phyloP scores from a whole-genome alignment of 805 yeast genomes.

The Alloascoidea africana region DNA sequence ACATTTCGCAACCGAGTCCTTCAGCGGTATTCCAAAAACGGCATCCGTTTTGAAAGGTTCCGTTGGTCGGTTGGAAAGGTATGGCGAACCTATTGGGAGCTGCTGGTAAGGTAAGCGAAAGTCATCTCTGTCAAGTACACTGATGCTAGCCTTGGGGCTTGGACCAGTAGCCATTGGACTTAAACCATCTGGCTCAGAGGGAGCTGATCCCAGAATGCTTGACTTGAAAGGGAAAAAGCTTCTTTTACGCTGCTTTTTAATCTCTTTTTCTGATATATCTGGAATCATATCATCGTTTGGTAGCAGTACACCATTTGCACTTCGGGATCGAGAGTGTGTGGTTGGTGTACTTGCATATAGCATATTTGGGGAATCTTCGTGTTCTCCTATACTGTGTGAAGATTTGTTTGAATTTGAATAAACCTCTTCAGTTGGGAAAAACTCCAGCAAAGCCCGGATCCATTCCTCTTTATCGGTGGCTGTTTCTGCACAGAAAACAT shows the following conservation, averaged over 20 bases:
- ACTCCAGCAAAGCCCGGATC: constrained; percentile 33
- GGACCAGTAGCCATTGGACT: neutral
- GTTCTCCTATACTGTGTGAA: neutral
- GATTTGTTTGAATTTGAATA: constrained; percentile 3
- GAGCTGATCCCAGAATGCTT: constrained; percentile 8
- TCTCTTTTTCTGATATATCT: constrained; percentile 17
- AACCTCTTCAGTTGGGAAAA: constrained; percentile 7
- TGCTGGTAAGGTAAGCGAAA: neutral
- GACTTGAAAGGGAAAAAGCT: constrained; percentile 44
- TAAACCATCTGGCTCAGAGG: neutral
- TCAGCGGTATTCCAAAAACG: constrained; percentile 54
- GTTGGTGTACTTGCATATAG: neutral
- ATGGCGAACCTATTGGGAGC: neutral
- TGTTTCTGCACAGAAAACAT: constrained; percentile 66
- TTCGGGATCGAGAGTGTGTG: neutral
- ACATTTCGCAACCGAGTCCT: constrained; percentile 35
- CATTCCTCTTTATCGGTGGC: constrained; percentile 63
- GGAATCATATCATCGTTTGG: neutral
- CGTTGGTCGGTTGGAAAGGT: constrained; percentile 4
- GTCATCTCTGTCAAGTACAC: neutral
- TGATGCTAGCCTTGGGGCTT: no score
- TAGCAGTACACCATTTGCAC: constrained; percentile 2
- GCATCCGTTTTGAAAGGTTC: constrained; percentile 16
- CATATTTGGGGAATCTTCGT: neutral
- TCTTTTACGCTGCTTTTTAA: constrained; percentile 34